Evolutionary conservation across 805 yeast genomes (phyloP).

Genomic region (Suhomyces prunicola): DNA sequence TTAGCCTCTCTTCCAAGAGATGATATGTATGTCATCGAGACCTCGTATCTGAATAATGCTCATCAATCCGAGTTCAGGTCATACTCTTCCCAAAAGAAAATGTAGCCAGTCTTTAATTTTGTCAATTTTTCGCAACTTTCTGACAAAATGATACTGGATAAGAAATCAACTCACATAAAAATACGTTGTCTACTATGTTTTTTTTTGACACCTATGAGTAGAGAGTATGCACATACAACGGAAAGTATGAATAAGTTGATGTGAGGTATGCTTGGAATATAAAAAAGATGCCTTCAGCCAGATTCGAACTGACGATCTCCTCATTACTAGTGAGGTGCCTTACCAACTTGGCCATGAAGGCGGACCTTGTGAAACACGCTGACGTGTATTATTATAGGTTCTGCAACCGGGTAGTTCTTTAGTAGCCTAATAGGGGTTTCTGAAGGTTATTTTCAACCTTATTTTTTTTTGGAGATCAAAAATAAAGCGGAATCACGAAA

Average conservation of each 20-base stretch:
- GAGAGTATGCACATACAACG: neutral
- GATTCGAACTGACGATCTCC: constrained; percentile 19
- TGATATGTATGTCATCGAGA: neutral
- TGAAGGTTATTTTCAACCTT: no score
- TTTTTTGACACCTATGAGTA: no score
- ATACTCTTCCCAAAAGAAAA: neutral
- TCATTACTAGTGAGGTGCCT: constrained; percentile 19
- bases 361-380: neutral
- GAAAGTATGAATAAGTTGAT: neutral
- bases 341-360: constrained; percentile 17
- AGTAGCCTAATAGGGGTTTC: no score
- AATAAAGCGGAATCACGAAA: no score
- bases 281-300: constrained; percentile 15
- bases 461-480: no score
- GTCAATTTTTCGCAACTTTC: neutral
- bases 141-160: neutral
- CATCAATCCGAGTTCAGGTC: neutral
- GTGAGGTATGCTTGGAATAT: neutral
- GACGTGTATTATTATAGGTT: no score
- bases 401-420: no score
- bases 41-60: neutral
- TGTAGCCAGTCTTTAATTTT: neutral
- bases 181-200: no score
- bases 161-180: no score
- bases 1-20: neutral